Evolutionary conservation across 208 protist species (phyloP).

Genomic region (Trypanosoma vivax): DNA sequence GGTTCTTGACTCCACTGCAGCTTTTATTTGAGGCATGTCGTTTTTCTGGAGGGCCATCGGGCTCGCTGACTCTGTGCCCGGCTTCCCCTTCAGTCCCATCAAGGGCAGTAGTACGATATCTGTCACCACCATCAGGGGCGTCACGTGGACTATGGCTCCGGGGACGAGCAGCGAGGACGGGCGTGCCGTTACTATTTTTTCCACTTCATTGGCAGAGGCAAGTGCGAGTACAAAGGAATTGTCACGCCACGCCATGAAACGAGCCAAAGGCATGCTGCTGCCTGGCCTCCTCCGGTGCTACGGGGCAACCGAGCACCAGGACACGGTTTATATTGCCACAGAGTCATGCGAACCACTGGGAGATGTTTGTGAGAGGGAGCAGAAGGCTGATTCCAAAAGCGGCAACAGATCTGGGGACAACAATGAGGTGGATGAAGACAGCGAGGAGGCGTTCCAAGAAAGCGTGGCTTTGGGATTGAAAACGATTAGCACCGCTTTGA

Average conservation of each 20-base stretch:
- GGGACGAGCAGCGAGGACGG: conserved; percentile 45
- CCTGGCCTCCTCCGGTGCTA: conserved; percentile 70
- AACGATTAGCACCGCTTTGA: conserved; percentile 38
- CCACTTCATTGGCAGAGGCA: conserved; percentile 13
- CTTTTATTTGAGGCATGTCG: conserved; percentile 30
- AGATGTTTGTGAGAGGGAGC: conserved; percentile 21
- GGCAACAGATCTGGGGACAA: background rate
- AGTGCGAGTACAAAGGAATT: conserved; percentile 22
- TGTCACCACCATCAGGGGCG: conserved; percentile 7
- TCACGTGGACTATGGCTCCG: conserved; percentile 43
- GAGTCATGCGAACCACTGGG: conserved; percentile 60
- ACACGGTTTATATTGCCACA: conserved; percentile 78
- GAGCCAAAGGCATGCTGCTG: conserved; percentile 66
- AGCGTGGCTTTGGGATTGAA: conserved; percentile 61
- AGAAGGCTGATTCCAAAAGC: background rate
- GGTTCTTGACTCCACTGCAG: too few relatives aligned
- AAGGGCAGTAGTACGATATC: background rate
- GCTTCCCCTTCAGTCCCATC: conserved; percentile 59
- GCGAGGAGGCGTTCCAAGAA: conserved; percentile 22
- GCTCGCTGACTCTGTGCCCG: conserved; percentile 47
- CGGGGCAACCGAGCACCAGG: conserved; percentile 56
- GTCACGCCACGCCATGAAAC: conserved; percentile 56
- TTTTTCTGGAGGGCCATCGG: conserved; percentile 75
- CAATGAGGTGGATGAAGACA: conserved; percentile 13
- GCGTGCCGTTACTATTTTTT: conserved; percentile 55